Percentiles rank a stretch among this genome's conserved stretches.
Conservation (phyloP, 768 basidiomycete species). For the Gymnopilus junonius region DNA sequence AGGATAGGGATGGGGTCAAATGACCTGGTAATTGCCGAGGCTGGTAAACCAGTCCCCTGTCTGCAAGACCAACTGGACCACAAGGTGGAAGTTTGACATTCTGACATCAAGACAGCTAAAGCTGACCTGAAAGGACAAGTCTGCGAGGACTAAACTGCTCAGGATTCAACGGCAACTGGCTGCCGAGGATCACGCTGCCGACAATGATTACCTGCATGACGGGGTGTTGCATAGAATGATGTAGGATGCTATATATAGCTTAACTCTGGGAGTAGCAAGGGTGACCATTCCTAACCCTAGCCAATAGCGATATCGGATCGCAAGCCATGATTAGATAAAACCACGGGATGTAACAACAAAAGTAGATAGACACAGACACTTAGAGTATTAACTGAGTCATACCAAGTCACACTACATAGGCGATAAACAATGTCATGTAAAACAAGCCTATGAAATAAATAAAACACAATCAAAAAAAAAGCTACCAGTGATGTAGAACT, state of each 20-base stretch:
- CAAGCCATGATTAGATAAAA: neutral
- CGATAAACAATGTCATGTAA: too few relatives aligned
- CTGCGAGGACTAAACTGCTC: neutral
- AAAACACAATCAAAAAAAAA: too few relatives aligned
- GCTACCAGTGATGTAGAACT: too few relatives aligned
- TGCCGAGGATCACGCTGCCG: neutral
- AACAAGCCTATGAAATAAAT: too few relatives aligned
- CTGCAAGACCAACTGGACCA: neutral
- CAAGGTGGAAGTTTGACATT: neutral
- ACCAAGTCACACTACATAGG: too few relatives aligned
- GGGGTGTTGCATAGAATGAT: neutral
- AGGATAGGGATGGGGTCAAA: neutral
- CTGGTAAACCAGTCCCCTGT: neutral
- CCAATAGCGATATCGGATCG: neutral
- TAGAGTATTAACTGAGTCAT: too few relatives aligned
- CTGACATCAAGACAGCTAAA: neutral
- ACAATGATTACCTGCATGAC: neutral
- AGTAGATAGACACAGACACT: neutral
- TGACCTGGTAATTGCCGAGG: neutral
- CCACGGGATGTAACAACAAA: neutral
- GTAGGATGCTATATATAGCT: neutral
- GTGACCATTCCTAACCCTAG: neutral
- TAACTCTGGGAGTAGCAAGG: neutral
- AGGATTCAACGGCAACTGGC: neutral
- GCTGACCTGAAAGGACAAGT: neutral